Base-by-base conservation (phyloP, 1,284 basidiomycete genomes). In the Puccinia novopanici region DNA sequence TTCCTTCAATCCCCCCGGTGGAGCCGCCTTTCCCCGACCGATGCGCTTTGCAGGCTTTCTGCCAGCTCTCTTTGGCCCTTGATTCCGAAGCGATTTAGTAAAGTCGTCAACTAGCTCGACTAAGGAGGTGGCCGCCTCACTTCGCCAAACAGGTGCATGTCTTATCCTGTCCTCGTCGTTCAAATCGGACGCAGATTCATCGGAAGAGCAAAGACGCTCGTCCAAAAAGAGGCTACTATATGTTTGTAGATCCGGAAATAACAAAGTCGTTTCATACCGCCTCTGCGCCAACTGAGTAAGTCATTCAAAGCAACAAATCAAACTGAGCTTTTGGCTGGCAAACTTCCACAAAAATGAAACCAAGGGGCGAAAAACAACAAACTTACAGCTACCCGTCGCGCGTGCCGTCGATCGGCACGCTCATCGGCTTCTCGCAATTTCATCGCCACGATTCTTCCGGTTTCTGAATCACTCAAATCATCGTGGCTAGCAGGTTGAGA, bases 121-220 rank as follows among this genome's bases (percentile, higher is more conserved):
- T 42, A 73, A 24, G 12, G 70, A 45, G 8, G 70, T 72, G 8
- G 27, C 48, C 19, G 17, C 3, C 4, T 40, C 19, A 55, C 71
- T 73, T 9, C 71, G 50, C 71, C 71, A 73, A 24, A 73, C 15
- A 24, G 71, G 52, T 24, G 30, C 24, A 55, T 73, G 52, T 59
- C 52, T 37, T 13, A 73, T 34, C 45, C 71, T 54, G 10, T 34
- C 12, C 15, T 70, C 9, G 22, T 55, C 50, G 22, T 17, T 12
- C 10, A 12, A 3, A 54, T 73, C 71, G 19, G 52, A 3, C 2
- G 6, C 22, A 22, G 71, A 73, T 50, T 73, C 71, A 45, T 73
- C 52, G 6, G 70, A 72, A 15, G 48, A 72, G 55, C 70, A 72
- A 27, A 54, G 55, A 34, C 70, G 50, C 1, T 8, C 10, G 50